phyloP scores from a whole-genome alignment of 257 asterid species.

The Cordia subcordata region DNA sequence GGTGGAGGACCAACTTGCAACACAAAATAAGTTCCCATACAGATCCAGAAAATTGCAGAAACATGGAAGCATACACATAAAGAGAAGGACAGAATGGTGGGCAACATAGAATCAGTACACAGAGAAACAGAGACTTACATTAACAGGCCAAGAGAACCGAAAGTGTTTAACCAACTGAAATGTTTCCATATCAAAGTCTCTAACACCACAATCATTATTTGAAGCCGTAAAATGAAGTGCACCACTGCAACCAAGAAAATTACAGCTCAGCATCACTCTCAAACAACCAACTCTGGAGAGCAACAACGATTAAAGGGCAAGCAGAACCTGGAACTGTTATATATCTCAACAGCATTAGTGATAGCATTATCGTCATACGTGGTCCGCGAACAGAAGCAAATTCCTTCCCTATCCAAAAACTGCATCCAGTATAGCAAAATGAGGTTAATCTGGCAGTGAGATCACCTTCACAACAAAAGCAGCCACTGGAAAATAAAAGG shows the following conservation, averaged over 20 bases:
- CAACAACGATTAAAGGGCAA: neutral
- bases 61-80: neutral
- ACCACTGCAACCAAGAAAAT: constrained; percentile 46
- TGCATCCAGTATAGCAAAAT: constrained; percentile 25
- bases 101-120: neutral
- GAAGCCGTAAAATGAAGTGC: constrained; percentile 88
- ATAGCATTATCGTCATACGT: constrained; percentile 95
- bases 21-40: no score
- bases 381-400: constrained; percentile 80
- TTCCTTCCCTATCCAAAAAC: constrained; percentile 86
- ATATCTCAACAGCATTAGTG: constrained; percentile 78
- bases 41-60: no score
- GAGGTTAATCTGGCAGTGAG: no score
- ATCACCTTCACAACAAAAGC: no score
- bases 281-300: neutral
- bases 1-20: no score
- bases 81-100: neutral
- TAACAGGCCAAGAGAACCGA: constrained; percentile 84
- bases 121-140: constrained; percentile 44
- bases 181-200: constrained; percentile 85
- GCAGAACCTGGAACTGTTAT: constrained; percentile 53
- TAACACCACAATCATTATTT: constrained; percentile 80
- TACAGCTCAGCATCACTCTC: neutral
- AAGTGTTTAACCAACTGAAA: constrained; percentile 71
- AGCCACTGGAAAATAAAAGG: no score